These are phyloP conservation scores for Tulasnella sp. DNA, from an alignment of 768 basidiomycete genomes.

Conservation along the genomic window DNA sequence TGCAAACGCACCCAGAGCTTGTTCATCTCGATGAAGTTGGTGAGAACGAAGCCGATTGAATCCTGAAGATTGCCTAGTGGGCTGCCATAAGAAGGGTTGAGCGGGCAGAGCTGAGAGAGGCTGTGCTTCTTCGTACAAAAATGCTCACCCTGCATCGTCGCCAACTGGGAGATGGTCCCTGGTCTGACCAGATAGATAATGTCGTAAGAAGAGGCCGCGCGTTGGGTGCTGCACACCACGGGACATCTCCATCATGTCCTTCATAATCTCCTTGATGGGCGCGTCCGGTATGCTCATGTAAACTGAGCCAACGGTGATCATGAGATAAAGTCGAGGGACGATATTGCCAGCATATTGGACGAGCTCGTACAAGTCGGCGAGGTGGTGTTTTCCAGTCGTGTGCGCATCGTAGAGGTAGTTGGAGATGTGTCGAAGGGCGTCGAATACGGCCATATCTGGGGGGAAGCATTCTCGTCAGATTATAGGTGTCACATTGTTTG, in stretches of 20 bases:
- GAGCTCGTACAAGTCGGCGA: slow-evolving; percentile 96
- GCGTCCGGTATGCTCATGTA: slow-evolving; percentile 98
- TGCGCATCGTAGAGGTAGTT: slow-evolving; percentile 97
- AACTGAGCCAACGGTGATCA: slow-evolving; percentile 98
- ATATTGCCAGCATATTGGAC: slow-evolving; percentile 99
- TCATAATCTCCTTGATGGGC: slow-evolving; percentile 98
- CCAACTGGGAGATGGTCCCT: slow-evolving; percentile 92
- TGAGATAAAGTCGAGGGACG: slow-evolving; percentile 86
- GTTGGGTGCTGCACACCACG: slow-evolving; percentile 96
- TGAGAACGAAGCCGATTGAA: slow-evolving; percentile 89
- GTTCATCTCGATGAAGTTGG: slow-evolving; percentile 99
- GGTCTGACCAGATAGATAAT: slow-evolving; percentile 95
- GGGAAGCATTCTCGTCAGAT: slow-evolving; percentile 4
- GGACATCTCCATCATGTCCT: slow-evolving; percentile 99
- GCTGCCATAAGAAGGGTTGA: slow-evolving; percentile 33
- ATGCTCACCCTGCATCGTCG: slow-evolving; percentile 57
- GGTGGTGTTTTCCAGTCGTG: slow-evolving; percentile 78
- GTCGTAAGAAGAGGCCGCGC: slow-evolving; percentile 85
- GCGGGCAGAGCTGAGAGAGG: neutral
- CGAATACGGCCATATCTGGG: slow-evolving; percentile 96
- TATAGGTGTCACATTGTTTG: too few species aligned
- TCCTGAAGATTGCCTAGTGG: slow-evolving; percentile 86
- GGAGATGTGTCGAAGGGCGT: slow-evolving; percentile 86
- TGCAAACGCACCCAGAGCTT: slow-evolving; percentile 98
- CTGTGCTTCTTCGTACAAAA: neutral